Conservation (phyloP, 192 early-diverging fungal species). For the Cetraspora pellucida region DNA sequence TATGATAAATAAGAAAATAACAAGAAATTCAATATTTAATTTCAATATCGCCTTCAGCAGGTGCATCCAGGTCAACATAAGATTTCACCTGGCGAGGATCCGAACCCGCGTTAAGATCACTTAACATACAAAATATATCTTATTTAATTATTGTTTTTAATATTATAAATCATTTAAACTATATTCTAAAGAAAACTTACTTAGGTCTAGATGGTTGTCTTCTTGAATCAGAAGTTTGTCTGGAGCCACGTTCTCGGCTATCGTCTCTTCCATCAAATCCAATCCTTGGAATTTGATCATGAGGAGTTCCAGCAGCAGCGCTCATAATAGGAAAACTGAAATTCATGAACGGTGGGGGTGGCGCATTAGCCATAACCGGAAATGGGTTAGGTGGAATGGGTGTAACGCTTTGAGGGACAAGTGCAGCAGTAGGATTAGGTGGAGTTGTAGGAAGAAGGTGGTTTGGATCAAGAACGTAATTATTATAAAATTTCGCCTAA, state of each 20-base stretch:
- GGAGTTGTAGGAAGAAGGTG: conserved; percentile 60
- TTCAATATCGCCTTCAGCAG: conserved; percentile 75
- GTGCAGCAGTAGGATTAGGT: conserved; percentile 44
- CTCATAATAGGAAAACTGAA: conserved; percentile 45
- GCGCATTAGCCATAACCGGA: conserved; percentile 36
- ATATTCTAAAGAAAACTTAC: conserved; percentile 27
- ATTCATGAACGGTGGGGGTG: conserved; percentile 40
- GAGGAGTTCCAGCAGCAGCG: conserved; percentile 50
- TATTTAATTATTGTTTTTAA: not conserved
- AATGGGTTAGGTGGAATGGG: conserved; percentile 32
- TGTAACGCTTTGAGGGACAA: conserved; percentile 30
- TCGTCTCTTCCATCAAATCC: conserved; percentile 48
- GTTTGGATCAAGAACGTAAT: conserved; percentile 85
- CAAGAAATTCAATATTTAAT: conserved; percentile 44
- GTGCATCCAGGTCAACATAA: conserved; percentile 88
- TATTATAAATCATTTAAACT: not conserved
- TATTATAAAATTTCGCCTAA: conserved; percentile 77
- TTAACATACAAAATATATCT: not conserved
- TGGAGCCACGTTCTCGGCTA: not conserved
- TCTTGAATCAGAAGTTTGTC: not conserved
- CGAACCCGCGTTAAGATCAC: conserved; percentile 39
- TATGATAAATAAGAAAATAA: not conserved
- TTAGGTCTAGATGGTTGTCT: conserved; percentile 29
- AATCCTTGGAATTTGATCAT: conserved; percentile 64
- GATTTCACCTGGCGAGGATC: conserved; percentile 82